A percentile compares a stretch with the other conserved stretches of the same genome.
phyloP scores from a whole-genome alignment of 1,284 basidiomycete genomes.

The Ganoderma resinaceum region DNA sequence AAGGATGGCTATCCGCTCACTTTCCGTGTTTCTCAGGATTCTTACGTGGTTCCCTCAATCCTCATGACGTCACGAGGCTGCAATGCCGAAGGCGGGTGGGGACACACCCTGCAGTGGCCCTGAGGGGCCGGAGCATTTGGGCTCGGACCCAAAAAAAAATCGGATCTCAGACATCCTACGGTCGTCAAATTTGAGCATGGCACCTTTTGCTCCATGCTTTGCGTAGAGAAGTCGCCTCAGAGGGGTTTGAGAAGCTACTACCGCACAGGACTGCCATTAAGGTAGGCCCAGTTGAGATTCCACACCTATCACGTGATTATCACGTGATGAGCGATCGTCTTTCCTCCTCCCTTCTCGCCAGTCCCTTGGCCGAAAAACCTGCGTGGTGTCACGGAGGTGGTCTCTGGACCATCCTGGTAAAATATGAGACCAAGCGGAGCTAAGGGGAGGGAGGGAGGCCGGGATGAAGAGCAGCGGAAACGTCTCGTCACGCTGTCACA shows the following conservation, averaged over 20 bases:
- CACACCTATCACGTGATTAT: no score
- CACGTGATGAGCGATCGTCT: no score
- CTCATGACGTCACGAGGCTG: background rate
- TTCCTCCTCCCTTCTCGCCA: no score
- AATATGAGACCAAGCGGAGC: no score
- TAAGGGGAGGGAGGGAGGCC: no score
- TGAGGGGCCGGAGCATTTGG: background rate
- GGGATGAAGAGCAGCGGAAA: no score
- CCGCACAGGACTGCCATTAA: background rate
- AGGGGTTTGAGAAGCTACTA: background rate
- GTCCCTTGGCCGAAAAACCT: no score
- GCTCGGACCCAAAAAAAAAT: background rate
- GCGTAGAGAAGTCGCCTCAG: background rate
- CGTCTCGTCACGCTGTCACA: no score
- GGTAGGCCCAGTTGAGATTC: no score
- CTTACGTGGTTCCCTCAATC: background rate
- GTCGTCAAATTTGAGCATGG: background rate
- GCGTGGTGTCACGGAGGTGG: no score
- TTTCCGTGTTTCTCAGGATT: background rate
- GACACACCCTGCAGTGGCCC: background rate
- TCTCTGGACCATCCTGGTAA: no score
- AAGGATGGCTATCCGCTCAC: background rate
- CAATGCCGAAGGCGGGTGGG: background rate
- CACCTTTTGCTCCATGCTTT: background rate
- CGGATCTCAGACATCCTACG: background rate